Conservation (phyloP, 352 stramenopile genomes). For the Globisporangium irregulare region DNA sequence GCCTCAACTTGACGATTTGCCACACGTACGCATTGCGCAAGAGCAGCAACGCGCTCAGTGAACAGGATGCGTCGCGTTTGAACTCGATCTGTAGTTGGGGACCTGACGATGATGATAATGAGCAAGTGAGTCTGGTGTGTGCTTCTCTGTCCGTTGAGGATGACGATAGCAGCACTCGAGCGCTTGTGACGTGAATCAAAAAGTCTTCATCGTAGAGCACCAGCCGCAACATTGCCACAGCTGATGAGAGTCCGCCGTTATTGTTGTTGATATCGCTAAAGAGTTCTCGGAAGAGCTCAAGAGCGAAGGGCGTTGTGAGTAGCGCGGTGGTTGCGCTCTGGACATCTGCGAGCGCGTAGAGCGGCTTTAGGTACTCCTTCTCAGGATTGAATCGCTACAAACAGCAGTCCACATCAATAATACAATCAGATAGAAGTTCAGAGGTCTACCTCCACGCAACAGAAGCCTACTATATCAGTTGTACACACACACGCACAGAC, state of each 20-base stretch:
- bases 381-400: slow-evolving; percentile 29
- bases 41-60: slow-evolving; percentile 23
- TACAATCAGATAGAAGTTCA: neutral
- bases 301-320: slow-evolving; percentile 28
- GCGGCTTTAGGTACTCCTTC: slow-evolving; percentile 44
- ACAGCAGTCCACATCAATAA: neutral
- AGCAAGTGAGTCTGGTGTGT: too few relatives aligned
- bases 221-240: slow-evolving; percentile 18
- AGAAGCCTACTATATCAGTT: neutral
- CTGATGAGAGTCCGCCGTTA: neutral
- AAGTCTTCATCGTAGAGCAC: slow-evolving; percentile 32
- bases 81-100: slow-evolving; percentile 26
- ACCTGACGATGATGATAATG: neutral
- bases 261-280: neutral
- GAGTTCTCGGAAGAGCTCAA: slow-evolving; percentile 23
- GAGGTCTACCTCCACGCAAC: neutral
- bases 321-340: slow-evolving; percentile 21
- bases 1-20: slow-evolving; percentile 23
- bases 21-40: slow-evolving; percentile 41
- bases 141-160: neutral
- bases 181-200: slow-evolving; percentile 36
- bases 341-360: slow-evolving; percentile 44
- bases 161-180: neutral
- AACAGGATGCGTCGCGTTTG: slow-evolving; percentile 36
- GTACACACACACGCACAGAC: neutral